Percentiles rank a stretch among this genome's conserved stretches.
These are phyloP conservation scores for Andrographis paniculata DNA, from an alignment of 305 asterid species.

Conservation along the genomic window DNA sequence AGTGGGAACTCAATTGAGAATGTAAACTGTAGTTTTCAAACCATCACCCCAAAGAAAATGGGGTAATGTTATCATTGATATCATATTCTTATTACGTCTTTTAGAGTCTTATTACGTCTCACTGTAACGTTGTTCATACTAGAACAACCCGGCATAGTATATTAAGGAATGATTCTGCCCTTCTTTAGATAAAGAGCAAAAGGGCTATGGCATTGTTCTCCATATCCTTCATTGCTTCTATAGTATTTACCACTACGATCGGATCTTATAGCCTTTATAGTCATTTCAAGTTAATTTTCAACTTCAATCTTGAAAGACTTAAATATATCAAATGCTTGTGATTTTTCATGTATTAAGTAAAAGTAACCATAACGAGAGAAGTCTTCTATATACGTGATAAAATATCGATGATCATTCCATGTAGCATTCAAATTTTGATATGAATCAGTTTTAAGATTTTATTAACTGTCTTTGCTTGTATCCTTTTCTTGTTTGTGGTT, in stretches of 20 bases:
- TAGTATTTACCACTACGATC: slow-evolving; percentile 5
- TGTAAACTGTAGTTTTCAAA: not conserved
- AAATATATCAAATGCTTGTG: not conserved
- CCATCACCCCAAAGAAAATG: no score
- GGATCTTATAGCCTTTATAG: not conserved
- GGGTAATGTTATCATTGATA: no score
- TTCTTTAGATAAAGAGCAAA: slow-evolving; percentile 7
- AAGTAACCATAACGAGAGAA: not conserved
- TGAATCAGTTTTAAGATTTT: slow-evolving; percentile 7
- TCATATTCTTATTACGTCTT: slow-evolving; percentile 11
- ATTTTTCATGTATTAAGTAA: slow-evolving; percentile 5
- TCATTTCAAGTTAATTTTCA: not conserved
- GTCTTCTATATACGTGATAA: slow-evolving; percentile 3
- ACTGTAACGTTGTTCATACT: slow-evolving; percentile 6
- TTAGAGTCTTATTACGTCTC: not conserved
- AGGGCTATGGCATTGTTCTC: slow-evolving; percentile 9
- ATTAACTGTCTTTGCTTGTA: not conserved
- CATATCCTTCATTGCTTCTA: not conserved
- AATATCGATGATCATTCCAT: slow-evolving; percentile 9
- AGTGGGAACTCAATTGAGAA: slow-evolving; percentile 2
- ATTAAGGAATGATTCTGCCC: slow-evolving; percentile 5
- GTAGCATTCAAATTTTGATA: not conserved
- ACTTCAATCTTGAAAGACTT: slow-evolving; percentile 2
- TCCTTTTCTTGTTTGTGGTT: not conserved
- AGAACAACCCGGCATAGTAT: slow-evolving; percentile 6